Percentiles rank a stretch among this genome's conserved stretches.
These are phyloP conservation scores for Populus davidiana DNA, from an alignment of 345 rosid species.

Conservation along the genomic window DNA sequence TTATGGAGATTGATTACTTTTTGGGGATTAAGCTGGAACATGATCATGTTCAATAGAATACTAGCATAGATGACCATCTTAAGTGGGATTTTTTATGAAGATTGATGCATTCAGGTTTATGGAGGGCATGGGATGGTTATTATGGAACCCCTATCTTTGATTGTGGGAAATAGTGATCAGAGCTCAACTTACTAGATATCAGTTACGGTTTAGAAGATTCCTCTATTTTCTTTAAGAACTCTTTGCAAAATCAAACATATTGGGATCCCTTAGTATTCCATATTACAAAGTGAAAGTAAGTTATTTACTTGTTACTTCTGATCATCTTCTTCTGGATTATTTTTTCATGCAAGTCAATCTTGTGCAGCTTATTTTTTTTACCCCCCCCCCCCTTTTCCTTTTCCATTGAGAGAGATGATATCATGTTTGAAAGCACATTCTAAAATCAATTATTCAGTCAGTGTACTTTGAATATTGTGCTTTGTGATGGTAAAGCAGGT, in stretches of 20 bases:
- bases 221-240: constrained; percentile 30
- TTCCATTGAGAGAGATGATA: neutral
- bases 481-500: neutral
- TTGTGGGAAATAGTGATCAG: constrained; percentile 25
- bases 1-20: neutral
- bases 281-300: constrained; percentile 40
- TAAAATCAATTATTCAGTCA: neutral
- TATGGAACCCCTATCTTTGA: constrained; percentile 14
- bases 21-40: neutral
- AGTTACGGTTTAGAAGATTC: constrained; percentile 17
- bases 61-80: constrained; percentile 13
- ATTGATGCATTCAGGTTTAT: constrained; percentile 5
- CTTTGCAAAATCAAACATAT: constrained; percentile 31
- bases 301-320: constrained; percentile 15
- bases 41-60: constrained; percentile 2
- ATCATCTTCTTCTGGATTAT: constrained; percentile 4
- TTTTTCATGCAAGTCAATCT: neutral
- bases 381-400: neutral
- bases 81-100: constrained; percentile 9
- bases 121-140: constrained; percentile 1
- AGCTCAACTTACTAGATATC: constrained; percentile 16
- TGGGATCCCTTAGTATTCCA: constrained; percentile 23
- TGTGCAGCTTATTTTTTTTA: neutral
- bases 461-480: neutral
- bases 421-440: neutral